These are phyloP conservation scores for Claviceps sp. DNA, from an alignment of 2,329 filamentous ascomycete genomes.

Conservation along the genomic window DNA sequence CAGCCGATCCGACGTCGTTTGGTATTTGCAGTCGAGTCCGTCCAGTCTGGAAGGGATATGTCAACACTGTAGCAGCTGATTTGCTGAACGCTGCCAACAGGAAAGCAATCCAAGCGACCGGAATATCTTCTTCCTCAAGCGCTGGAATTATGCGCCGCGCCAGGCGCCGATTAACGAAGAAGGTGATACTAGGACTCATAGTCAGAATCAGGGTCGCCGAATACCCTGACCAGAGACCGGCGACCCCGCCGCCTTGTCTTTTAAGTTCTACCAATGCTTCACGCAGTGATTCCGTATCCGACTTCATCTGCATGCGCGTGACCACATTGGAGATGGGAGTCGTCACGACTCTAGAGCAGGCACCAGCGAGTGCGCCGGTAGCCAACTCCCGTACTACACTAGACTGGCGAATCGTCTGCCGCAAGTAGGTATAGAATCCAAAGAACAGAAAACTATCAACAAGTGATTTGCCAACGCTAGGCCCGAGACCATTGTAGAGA, in stretches of 20 bases:
- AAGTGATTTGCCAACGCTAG: constrained; percentile 53
- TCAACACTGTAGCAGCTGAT: constrained; percentile 59
- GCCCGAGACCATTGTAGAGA: constrained; percentile 54
- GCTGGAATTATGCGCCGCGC: constrained; percentile 43
- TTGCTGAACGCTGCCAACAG: constrained; percentile 63
- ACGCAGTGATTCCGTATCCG: constrained; percentile 27
- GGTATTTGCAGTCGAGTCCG: constrained; percentile 64
- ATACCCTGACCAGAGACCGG: constrained; percentile 80
- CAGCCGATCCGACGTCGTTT: constrained; percentile 12
- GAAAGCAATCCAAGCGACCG: constrained; percentile 27
- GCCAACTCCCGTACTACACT: constrained; percentile 58
- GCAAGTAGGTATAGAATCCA: constrained; percentile 54
- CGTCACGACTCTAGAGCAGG: constrained; percentile 61
- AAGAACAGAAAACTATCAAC: constrained; percentile 79
- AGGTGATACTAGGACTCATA: constrained; percentile 75
- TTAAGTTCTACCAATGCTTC: constrained; percentile 53
- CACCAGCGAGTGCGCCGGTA: constrained; percentile 61
- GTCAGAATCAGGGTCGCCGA: constrained; percentile 68
- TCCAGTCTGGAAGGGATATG: constrained; percentile 78
- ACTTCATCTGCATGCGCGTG: constrained; percentile 64
- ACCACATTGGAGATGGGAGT: constrained; percentile 75
- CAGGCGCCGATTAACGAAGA: constrained; percentile 65
- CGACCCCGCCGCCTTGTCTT: constrained; percentile 50
- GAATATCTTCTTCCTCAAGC: constrained; percentile 28
- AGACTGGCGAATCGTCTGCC: constrained; percentile 30